These are phyloP conservation scores for Venturia asperata DNA, from an alignment of 2,329 filamentous ascomycete genomes.

Conservation along the genomic window DNA sequence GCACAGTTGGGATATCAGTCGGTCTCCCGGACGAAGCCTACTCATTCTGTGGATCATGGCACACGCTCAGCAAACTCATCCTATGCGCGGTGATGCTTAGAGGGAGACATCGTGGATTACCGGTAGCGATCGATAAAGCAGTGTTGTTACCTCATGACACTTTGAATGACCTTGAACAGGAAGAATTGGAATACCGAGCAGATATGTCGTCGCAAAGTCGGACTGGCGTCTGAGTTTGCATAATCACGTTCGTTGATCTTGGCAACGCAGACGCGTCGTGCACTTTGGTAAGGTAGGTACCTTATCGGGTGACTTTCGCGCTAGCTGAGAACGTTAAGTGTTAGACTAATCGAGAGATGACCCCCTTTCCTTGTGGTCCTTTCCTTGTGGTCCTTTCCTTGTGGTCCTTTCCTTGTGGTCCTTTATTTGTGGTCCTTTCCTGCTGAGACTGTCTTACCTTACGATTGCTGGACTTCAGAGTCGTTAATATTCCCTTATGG, in stretches of 20 bases:
- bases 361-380: not conserved
- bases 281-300: too few relatives aligned
- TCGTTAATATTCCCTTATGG: not conserved
- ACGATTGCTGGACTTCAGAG: not conserved
- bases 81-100: constrained; percentile 50
- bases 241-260: not conserved
- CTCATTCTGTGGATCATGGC: constrained; percentile 44
- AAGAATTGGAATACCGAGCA: constrained; percentile 28
- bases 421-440: too few relatives aligned
- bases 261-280: not conserved
- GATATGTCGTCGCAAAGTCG: not conserved
- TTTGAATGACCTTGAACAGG: constrained; percentile 30
- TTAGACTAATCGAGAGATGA: not conserved
- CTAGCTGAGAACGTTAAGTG: not conserved
- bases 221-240: not conserved
- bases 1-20: constrained; percentile 40
- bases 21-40: constrained; percentile 40
- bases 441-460: not conserved
- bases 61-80: constrained; percentile 46
- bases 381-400: not conserved
- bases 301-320: not conserved
- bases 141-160: constrained; percentile 34
- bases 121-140: constrained; percentile 47
- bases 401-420: not conserved
- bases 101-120: constrained; percentile 49